Evolutionary conservation across 306 rosid genomes (phyloP), one percentile per base, ranked within the genome.

Genomic region (Adenanthera pavonina): DNA sequence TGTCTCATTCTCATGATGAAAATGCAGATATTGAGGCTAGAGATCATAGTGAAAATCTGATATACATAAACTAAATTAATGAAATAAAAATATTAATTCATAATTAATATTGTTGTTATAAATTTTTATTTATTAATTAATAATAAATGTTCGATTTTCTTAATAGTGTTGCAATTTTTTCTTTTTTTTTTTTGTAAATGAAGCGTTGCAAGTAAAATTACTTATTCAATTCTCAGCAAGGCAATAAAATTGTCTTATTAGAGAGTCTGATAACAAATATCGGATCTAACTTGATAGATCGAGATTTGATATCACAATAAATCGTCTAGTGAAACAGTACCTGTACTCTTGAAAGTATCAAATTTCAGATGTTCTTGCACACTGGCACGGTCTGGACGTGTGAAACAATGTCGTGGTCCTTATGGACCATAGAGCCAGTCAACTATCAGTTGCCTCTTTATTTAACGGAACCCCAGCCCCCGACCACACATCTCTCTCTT

Each of bases 391-490:
- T 16, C 43, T 7, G 9, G 30, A 25, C 5, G n/a, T 34, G 41
- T 34, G 38, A 64, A 5, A 2, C 69, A 12, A 33, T 17, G 46
- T 14, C 6, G 17, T 35, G 68, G 68, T 11, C 68, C 68, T 11
- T 61, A 5, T 33, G 69, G 69, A 64, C 69, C 20, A 35, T 13
- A 13, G 17, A 15, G 43, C 69, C 69, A 15, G 43, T 44, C 69
- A 64, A 64, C 69, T 64, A 64, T 64, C 40, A 33, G 4, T 33
- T 62, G 68, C 13, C 17, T 33, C 68, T 62, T 62, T 62, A n/a
- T 3, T 51, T 51, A 15, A 33, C 67, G 11, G 14, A 57, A 9
- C 65, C 1, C 13, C 49, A 11, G 1, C 49, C 13, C 49, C 49
- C 13, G 0, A 11, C 49, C 49, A 7, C 11, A 43, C 8, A 7